Percentiles rank a stretch among this genome's conserved stretches.
These are phyloP conservation scores for Thyridium curvatum DNA, from an alignment of 2,329 filamentous ascomycete genomes.

Conservation along the genomic window DNA sequence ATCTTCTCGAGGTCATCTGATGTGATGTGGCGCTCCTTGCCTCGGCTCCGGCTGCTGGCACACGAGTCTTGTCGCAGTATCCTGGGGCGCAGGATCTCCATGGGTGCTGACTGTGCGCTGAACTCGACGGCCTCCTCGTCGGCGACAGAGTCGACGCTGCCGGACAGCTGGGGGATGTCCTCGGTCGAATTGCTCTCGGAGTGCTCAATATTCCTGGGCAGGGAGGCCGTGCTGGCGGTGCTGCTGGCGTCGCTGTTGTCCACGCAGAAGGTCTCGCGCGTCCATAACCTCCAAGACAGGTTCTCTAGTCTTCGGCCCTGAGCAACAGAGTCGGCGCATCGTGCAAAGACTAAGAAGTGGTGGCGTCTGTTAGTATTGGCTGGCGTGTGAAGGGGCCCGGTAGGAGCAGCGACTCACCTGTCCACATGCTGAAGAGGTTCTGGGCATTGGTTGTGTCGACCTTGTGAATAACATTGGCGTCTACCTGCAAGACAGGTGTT, in stretches of 20 bases:
- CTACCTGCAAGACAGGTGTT: conserved; percentile 83
- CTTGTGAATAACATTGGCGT: conserved; percentile 86
- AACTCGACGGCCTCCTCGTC: conserved; percentile 63
- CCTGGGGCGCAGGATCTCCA: conserved; percentile 59
- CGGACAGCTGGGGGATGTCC: conserved; percentile 66
- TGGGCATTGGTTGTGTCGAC: conserved; percentile 90
- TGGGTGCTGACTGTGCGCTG: conserved; percentile 42
- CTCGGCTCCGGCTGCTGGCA: conserved; percentile 63
- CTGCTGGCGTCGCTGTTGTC: conserved; percentile 53
- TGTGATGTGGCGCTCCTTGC: conserved; percentile 83
- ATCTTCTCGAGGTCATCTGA: conserved; percentile 90
- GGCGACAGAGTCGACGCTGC: conserved; percentile 67
- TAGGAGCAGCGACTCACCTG: conserved; percentile 55
- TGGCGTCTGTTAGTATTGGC: conserved; percentile 23
- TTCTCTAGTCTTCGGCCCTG: conserved; percentile 91
- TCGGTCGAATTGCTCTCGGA: conserved; percentile 27
- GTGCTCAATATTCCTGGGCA: conserved; percentile 41
- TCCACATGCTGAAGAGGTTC: conserved; percentile 96
- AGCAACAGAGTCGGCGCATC: conserved; percentile 89
- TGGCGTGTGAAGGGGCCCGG: no score
- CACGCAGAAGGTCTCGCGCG: conserved; percentile 85
- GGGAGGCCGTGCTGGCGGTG: conserved; percentile 27
- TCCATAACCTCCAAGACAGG: conserved; percentile 93
- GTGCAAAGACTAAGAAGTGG: conserved; percentile 68
- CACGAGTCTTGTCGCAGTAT: conserved; percentile 67